These are phyloP conservation scores for Colletotrichum viniferum DNA, from an alignment of 2,329 filamentous ascomycete genomes.

Conservation along the genomic window DNA sequence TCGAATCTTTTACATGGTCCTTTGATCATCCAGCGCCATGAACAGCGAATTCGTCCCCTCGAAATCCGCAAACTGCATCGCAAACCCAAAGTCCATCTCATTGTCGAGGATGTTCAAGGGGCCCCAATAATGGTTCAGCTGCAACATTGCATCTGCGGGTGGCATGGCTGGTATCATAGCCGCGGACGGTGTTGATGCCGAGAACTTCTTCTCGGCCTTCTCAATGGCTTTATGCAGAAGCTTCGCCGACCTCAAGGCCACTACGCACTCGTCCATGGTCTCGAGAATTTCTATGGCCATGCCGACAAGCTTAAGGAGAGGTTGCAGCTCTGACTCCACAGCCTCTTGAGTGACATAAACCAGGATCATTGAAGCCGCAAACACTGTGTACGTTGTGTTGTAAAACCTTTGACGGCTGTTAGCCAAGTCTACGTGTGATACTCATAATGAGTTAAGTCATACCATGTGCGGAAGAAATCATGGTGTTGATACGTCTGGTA, in stretches of 20 bases:
- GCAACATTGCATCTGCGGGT: slow-evolving; percentile 18
- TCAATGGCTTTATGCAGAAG: slow-evolving; percentile 29
- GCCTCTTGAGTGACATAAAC: slow-evolving; percentile 29
- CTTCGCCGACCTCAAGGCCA: slow-evolving; percentile 28
- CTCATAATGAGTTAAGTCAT: background rate
- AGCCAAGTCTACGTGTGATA: background rate
- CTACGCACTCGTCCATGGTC: slow-evolving; percentile 30
- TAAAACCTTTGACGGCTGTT: slow-evolving; percentile 27
- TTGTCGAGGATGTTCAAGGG: slow-evolving; percentile 28
- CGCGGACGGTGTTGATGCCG: background rate
- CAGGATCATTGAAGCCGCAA: slow-evolving; percentile 32
- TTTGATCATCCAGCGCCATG: slow-evolving; percentile 4
- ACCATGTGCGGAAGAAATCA: slow-evolving; percentile 34
- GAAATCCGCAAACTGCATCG: slow-evolving; percentile 25
- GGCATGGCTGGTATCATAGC: slow-evolving; percentile 6
- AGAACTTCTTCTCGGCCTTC: slow-evolving; percentile 21
- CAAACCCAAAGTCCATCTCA: slow-evolving; percentile 27
- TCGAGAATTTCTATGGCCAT: slow-evolving; percentile 29
- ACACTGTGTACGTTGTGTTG: slow-evolving; percentile 33
- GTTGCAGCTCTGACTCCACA: slow-evolving; percentile 19
- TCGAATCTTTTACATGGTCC: background rate
- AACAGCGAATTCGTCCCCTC: slow-evolving; percentile 11
- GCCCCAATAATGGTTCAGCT: slow-evolving; percentile 28
- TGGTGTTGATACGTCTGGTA: slow-evolving; percentile 31
- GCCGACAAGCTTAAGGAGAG: slow-evolving; percentile 23